phyloP scores from a whole-genome alignment of 2,329 filamentous ascomycete genomes.

The Hypomyces rosellus region DNA sequence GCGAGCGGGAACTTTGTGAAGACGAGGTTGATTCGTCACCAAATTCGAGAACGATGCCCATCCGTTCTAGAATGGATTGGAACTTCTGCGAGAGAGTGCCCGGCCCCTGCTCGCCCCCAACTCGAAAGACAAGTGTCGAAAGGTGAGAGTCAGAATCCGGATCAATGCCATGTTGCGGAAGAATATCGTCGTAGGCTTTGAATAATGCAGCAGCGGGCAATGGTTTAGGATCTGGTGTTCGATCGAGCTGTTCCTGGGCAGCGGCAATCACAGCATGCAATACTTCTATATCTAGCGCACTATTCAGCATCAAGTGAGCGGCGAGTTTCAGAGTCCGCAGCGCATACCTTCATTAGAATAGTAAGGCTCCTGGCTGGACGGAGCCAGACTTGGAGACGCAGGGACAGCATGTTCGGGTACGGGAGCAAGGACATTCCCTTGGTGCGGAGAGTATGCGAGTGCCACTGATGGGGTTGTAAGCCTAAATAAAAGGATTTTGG shows the following conservation, averaged over 20 bases:
- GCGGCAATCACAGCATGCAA: slow-evolving; percentile 69
- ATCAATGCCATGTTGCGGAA: slow-evolving; percentile 64
- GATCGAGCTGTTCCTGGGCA: slow-evolving; percentile 59
- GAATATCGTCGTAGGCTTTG: slow-evolving; percentile 68
- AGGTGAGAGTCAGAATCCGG: slow-evolving; percentile 70
- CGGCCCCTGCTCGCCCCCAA: slow-evolving; percentile 59
- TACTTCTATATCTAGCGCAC: slow-evolving; percentile 65
- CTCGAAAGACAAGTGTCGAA: slow-evolving; percentile 70
- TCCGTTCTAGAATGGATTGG: slow-evolving; percentile 56
- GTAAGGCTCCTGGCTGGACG: slow-evolving; percentile 32
- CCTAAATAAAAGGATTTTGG: background rate
- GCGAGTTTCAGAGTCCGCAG: background rate
- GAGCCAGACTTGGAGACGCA: slow-evolving; percentile 21
- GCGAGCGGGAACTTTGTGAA: slow-evolving; percentile 16
- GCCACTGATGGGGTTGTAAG: slow-evolving; percentile 16
- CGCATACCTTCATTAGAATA: slow-evolving; percentile 55
- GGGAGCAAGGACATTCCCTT: slow-evolving; percentile 17
- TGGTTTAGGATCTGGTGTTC: slow-evolving; percentile 52
- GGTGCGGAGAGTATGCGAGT: slow-evolving; percentile 20
- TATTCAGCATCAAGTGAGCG: background rate
- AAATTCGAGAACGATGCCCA: slow-evolving; percentile 67
- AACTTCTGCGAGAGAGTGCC: slow-evolving; percentile 63
- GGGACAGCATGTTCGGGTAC: slow-evolving; percentile 23
- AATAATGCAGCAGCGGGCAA: slow-evolving; percentile 74
- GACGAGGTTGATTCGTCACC: slow-evolving; percentile 30